These are phyloP conservation scores for Trichoderma aggressivum DNA, from an alignment of 2,329 filamentous ascomycete species.

Conservation along the genomic window DNA sequence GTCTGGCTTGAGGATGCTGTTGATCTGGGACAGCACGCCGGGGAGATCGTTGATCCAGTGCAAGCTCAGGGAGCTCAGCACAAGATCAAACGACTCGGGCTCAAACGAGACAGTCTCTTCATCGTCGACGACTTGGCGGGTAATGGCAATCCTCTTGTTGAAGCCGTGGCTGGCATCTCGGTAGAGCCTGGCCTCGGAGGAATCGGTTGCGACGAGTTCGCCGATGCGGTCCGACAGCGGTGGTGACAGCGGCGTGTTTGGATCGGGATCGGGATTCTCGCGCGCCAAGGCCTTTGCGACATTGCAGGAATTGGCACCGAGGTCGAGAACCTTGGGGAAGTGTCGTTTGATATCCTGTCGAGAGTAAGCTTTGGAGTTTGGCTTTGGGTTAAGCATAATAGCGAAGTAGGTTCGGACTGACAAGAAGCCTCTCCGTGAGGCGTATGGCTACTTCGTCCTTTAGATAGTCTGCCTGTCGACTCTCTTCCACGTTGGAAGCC, in stretches of 20 bases:
- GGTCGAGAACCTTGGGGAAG: slow-evolving; percentile 81
- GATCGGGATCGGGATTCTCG: slow-evolving; percentile 62
- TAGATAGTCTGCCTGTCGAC: slow-evolving; percentile 83
- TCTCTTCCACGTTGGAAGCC: slow-evolving; percentile 64
- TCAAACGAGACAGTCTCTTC: slow-evolving; percentile 74
- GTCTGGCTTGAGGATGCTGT: slow-evolving; percentile 84
- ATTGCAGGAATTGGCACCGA: slow-evolving; percentile 95
- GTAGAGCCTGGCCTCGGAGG: slow-evolving; percentile 72
- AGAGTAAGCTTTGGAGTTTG: neutral
- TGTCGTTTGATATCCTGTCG: slow-evolving; percentile 85
- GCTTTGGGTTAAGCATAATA: neutral
- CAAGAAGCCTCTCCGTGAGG: slow-evolving; percentile 79
- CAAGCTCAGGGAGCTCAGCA: slow-evolving; percentile 82
- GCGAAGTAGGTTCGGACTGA: slow-evolving; percentile 35
- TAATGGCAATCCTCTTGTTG: slow-evolving; percentile 69
- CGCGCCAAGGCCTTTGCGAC: slow-evolving; percentile 77
- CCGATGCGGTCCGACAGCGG: slow-evolving; percentile 69
- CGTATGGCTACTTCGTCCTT: slow-evolving; percentile 87
- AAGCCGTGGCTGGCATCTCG: slow-evolving; percentile 74
- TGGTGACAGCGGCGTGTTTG: slow-evolving; percentile 53
- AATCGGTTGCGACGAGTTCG: slow-evolving; percentile 76
- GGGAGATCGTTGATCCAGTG: slow-evolving; percentile 99
- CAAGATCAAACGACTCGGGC: slow-evolving; percentile 77
- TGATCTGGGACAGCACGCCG: slow-evolving; percentile 77
- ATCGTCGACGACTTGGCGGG: slow-evolving; percentile 69